Percentiles rank a stretch among this genome's conserved stretches.
These are phyloP conservation scores for Avena insularis DNA, from an alignment of 176 grass and related monocot species.

Conservation along the genomic window DNA sequence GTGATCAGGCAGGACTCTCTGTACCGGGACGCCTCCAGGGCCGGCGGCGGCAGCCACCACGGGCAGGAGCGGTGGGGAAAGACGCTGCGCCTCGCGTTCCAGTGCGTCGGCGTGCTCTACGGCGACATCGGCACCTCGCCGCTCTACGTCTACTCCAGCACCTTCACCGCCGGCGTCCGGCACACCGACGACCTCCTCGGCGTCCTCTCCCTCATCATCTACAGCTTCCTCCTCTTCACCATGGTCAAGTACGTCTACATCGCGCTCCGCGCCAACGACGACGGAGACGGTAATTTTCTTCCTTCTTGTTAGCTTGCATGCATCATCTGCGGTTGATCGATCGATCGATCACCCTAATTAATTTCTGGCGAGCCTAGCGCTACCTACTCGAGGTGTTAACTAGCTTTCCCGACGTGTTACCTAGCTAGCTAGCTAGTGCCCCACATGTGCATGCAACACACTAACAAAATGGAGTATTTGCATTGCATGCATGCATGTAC, in stretches of 20 bases:
- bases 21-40: conserved; percentile 47
- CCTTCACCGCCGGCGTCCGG: conserved; percentile 56
- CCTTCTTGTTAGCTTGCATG: not conserved
- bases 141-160: conserved; percentile 76
- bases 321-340: not conserved
- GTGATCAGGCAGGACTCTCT: conserved; percentile 64
- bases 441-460: not conserved
- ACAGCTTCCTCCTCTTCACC: conserved; percentile 68
- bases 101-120: conserved; percentile 72
- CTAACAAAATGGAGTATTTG: no score
- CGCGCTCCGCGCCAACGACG: conserved; percentile 68
- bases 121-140: conserved; percentile 81
- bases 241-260: conserved; percentile 76
- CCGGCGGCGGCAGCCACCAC: not conserved
- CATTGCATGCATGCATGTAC: not conserved
- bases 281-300: conserved; percentile 53
- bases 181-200: conserved; percentile 68
- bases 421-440: not conserved
- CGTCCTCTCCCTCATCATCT: conserved; percentile 76
- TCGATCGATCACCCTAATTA: not conserved
- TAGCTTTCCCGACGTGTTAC: conserved; percentile 11
- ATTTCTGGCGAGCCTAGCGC: not conserved
- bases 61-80: conserved; percentile 47
- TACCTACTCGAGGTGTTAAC: not conserved
- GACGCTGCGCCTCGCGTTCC: conserved; percentile 58